Evolutionary conservation across 306 rosid genomes (phyloP).

Genomic region (Vachellia pachyceras): DNA sequence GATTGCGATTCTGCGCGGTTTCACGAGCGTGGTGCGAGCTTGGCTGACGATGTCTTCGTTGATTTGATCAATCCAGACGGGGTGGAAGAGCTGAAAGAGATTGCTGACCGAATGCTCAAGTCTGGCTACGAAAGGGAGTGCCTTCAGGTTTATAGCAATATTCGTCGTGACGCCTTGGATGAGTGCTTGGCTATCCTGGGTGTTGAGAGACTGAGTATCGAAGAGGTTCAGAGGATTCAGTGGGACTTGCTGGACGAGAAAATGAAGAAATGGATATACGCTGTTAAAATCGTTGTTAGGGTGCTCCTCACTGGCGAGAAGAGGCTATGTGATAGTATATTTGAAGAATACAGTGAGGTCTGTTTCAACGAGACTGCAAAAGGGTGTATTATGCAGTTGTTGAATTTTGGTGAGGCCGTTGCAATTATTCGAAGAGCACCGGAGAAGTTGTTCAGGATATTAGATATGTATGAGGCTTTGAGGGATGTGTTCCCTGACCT

Average conservation of each 20-base stretch:
- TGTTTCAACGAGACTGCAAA: slow-evolving; percentile 86
- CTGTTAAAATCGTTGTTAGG: slow-evolving; percentile 74
- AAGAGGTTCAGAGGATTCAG: too few relatives aligned
- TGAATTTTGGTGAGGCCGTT: slow-evolving; percentile 90
- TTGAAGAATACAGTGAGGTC: slow-evolving; percentile 61
- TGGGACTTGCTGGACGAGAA: slow-evolving; percentile 83
- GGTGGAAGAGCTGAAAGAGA: slow-evolving; percentile 72
- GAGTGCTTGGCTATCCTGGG: slow-evolving; percentile 80
- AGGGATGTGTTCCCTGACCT: slow-evolving; percentile 66
- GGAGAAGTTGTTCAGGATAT: slow-evolving; percentile 86
- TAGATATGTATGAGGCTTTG: slow-evolving; percentile 91
- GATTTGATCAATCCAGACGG: slow-evolving; percentile 80
- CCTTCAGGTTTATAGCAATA: slow-evolving; percentile 79
- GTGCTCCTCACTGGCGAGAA: slow-evolving; percentile 74
- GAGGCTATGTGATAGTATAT: slow-evolving; percentile 75
- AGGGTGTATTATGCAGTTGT: slow-evolving; percentile 81
- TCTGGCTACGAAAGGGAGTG: slow-evolving; percentile 92
- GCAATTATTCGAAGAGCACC: slow-evolving; percentile 78
- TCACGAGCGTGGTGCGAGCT: slow-evolving; percentile 80
- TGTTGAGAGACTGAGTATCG: slow-evolving; percentile 87
- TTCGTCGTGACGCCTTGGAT: slow-evolving; percentile 86
- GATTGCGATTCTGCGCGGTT: slow-evolving; percentile 57
- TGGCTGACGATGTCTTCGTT: slow-evolving; percentile 62
- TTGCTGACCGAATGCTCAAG: slow-evolving; percentile 81
- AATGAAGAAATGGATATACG: slow-evolving; percentile 96